Conservation (phyloP, 2,329 filamentous ascomycete species). For the Pseudogymnoascus sp. region DNA sequence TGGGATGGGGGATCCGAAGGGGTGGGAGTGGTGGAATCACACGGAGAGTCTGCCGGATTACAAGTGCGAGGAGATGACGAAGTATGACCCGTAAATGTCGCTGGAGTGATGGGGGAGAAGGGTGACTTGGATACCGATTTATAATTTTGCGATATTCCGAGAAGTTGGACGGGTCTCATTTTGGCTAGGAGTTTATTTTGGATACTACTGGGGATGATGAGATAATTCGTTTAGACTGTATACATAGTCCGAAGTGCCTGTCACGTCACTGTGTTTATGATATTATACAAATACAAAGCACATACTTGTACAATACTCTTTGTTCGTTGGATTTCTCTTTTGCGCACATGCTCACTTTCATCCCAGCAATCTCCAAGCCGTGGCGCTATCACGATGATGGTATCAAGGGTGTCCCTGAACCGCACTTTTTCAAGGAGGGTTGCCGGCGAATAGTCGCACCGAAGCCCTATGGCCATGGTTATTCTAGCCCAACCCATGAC, state of each 20-base stretch:
- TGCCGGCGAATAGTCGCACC: neutral
- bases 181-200: neutral
- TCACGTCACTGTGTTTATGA: neutral
- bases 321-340: neutral
- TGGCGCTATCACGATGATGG: neutral
- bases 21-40: slow-evolving; percentile 22
- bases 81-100: slow-evolving; percentile 20
- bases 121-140: neutral
- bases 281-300: neutral
- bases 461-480: neutral
- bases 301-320: neutral
- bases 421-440: neutral
- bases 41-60: slow-evolving; percentile 23
- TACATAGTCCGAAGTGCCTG: neutral
- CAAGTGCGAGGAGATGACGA: slow-evolving; percentile 23
- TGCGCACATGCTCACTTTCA: neutral
- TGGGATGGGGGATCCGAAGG: slow-evolving; percentile 23
- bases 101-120: neutral
- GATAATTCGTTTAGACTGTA: neutral
- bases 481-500: neutral
- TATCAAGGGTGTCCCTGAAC: neutral
- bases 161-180: neutral
- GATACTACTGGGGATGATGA: neutral
- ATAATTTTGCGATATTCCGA: neutral
- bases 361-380: neutral